Percentiles rank a stretch among this genome's conserved stretches.
Evolutionary conservation across 164 flowering plant genomes (phyloP).

Genomic region (Tetrastigma voinierianum): DNA sequence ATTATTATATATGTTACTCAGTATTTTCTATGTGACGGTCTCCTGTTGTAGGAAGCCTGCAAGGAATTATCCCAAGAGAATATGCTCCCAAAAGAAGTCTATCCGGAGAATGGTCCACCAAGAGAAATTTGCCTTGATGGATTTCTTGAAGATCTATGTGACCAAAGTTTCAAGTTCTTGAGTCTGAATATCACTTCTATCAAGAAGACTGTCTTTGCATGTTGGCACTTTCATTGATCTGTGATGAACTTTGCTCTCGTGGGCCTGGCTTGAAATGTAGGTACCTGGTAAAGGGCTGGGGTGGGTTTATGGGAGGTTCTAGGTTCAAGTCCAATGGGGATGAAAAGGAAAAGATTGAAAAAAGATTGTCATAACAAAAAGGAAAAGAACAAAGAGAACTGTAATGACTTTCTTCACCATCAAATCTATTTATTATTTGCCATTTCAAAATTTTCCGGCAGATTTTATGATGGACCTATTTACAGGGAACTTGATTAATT

Average conservation of each 20-base stretch:
- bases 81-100: slow-evolving; percentile 18
- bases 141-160: slow-evolving; percentile 42
- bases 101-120: slow-evolving; percentile 23
- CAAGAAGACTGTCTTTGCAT: slow-evolving; percentile 48
- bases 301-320: too few relatives aligned
- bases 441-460: background rate
- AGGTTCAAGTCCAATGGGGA: too few relatives aligned
- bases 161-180: slow-evolving; percentile 51
- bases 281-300: too few relatives aligned
- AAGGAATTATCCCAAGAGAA: slow-evolving; percentile 30
- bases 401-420: background rate
- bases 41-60: slow-evolving; percentile 40
- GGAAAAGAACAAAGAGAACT: too few relatives aligned
- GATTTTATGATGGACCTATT: background rate
- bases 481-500: background rate
- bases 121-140: slow-evolving; percentile 22
- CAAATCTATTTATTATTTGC: background rate
- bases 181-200: slow-evolving; percentile 61
- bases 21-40: slow-evolving; percentile 1
- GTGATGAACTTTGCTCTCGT: background rate
- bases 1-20: too few relatives aligned
- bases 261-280: too few relatives aligned
- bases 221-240: slow-evolving; percentile 12
- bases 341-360: too few relatives aligned
- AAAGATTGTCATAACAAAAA: too few relatives aligned